Conservation (phyloP, 2,329 filamentous ascomycete genomes). For the Passalora sequoiae region DNA sequence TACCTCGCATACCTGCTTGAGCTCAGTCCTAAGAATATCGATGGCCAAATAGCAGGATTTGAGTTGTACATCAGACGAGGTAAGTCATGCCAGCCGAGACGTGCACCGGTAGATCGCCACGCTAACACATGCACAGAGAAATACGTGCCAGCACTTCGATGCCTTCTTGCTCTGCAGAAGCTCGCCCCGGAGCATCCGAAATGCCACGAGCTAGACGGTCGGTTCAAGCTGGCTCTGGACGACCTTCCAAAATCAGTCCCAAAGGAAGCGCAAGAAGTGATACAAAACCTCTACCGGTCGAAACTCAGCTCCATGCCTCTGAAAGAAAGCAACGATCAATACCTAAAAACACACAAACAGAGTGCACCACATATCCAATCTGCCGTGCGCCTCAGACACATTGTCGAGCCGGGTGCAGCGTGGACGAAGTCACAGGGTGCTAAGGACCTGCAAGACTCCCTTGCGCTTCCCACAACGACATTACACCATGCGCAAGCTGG, state of each 20-base stretch:
- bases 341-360: conserved; percentile 56
- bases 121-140: too few species aligned
- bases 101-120: too few species aligned
- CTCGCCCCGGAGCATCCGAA: conserved; percentile 65
- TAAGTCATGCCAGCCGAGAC: too few species aligned
- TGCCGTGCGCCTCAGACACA: conserved; percentile 55
- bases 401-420: conserved; percentile 52
- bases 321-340: conserved; percentile 61
- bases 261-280: conserved; percentile 60
- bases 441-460: conserved; percentile 56
- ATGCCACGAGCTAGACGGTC: conserved; percentile 68
- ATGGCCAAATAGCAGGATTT: conserved; percentile 79
- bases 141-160: conserved; percentile 79
- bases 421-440: conserved; percentile 54
- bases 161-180: conserved; percentile 66
- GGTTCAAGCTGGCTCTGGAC: conserved; percentile 49
- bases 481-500: conserved; percentile 55
- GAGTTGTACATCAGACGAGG: conserved; percentile 81
- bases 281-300: conserved; percentile 60
- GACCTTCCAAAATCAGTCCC: conserved; percentile 56
- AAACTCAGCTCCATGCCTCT: conserved; percentile 47
- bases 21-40: conserved; percentile 71
- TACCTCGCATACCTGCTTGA: conserved; percentile 78
- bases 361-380: conserved; percentile 61
- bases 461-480: conserved; percentile 49